phyloP scores from a whole-genome alignment of 177 flowering plant species.

The Telopea speciosissima region DNA sequence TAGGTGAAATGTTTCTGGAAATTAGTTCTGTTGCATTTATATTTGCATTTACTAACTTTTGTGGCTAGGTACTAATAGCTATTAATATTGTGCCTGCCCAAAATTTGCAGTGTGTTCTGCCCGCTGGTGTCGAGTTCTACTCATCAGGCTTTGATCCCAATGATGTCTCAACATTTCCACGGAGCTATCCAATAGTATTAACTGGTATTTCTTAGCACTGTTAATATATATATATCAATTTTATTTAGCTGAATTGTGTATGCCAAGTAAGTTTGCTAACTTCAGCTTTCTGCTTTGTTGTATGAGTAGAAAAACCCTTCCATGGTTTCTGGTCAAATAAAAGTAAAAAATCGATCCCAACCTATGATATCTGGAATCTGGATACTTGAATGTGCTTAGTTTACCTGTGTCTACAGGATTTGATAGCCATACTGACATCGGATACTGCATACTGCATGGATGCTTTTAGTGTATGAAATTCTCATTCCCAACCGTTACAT shows the following conservation, averaged over 20 bases:
- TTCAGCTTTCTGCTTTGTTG: not conserved
- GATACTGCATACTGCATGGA: no score
- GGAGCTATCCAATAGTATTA: conserved; percentile 90
- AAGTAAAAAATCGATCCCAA: not conserved
- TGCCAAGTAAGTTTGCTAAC: not conserved
- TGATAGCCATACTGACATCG: no score
- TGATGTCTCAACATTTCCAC: conserved; percentile 60
- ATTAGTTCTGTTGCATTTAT: not conserved
- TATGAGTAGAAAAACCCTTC: not conserved
- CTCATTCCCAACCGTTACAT: no score
- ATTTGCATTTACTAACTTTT: not conserved
- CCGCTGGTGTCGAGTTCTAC: conserved; percentile 86
- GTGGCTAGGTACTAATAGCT: not conserved
- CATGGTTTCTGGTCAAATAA: not conserved
- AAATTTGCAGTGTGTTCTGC: conserved; percentile 76
- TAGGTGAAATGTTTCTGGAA: not conserved
- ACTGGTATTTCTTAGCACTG: conserved; percentile 47
- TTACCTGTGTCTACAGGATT: no score
- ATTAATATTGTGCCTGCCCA: not conserved
- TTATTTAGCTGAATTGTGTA: not conserved
- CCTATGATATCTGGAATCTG: no score
- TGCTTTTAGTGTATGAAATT: no score
- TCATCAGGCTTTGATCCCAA: conserved; percentile 61
- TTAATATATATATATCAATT: no score
- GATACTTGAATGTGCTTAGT: no score